A percentile compares a stretch with the other conserved stretches of the same genome.
These are phyloP conservation scores for Ophiostoma australiae DNA, from an alignment of 2,329 filamentous ascomycete species.

Conservation along the genomic window DNA sequence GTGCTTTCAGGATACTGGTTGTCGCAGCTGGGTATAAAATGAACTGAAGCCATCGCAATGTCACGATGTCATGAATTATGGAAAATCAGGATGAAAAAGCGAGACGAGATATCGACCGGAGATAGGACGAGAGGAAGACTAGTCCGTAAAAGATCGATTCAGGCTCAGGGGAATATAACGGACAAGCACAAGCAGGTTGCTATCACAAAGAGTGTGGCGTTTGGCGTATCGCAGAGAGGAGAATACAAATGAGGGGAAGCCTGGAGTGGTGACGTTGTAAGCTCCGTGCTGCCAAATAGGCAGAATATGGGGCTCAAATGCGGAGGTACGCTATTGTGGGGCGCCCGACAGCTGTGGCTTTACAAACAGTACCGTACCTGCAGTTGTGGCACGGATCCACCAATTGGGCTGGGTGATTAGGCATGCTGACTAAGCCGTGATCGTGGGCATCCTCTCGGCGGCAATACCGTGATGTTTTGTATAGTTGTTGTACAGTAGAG, in stretches of 20 bases:
- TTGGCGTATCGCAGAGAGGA: background rate
- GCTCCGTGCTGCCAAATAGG: background rate
- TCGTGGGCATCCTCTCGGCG: background rate
- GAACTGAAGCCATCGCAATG: background rate
- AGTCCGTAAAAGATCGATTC: background rate
- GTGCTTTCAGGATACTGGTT: too few species aligned
- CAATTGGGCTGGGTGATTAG: background rate
- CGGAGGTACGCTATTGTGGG: background rate
- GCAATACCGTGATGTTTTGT: too few species aligned
- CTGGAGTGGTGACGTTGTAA: background rate
- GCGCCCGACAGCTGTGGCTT: background rate
- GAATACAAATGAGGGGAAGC: slow-evolving; percentile 4
- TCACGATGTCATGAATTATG: too few species aligned
- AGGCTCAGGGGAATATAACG: background rate
- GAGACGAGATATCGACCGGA: background rate
- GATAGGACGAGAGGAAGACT: background rate
- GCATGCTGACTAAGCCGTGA: background rate
- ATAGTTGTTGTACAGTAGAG: background rate
- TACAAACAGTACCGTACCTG: background rate
- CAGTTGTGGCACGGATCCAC: background rate
- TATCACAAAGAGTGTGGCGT: background rate
- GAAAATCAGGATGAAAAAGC: background rate
- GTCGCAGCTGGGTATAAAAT: background rate
- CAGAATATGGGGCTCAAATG: background rate
- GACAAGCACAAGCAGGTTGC: background rate